Evolutionary conservation across 306 rosid species (phyloP), one percentile per base, ranked within the genome.

Genomic region (Aeschynomene evenia): DNA sequence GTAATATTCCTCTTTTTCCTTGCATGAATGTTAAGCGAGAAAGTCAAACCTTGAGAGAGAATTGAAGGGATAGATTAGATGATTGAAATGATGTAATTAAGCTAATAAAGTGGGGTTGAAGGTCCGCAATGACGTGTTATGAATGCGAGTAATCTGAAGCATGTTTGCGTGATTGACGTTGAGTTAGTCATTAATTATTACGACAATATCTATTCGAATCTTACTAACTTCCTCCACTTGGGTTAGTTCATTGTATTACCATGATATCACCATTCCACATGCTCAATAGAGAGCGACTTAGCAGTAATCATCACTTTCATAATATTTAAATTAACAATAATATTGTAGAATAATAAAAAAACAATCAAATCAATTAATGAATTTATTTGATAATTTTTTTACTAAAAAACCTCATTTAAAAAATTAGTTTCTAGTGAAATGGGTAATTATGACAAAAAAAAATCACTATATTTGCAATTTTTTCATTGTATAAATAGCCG

Each of bases 91-190:
- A 64, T 55, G 23, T 42, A 64, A 9, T 61, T 29, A 72, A 70
- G 66, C 10, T n/a, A n/a, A n/a, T n/a, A n/a, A n/a, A n/a, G n/a
- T n/a, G n/a, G 80, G 69, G 26, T 48, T 16, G 54, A 34, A 71
- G 72, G 84, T 69, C 80, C 77, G 74, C 84, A 39, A 19, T 76
- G 79, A 61, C 67, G 76, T 60, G 42, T 42, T 46, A 42, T 28
- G 58, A 49, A 24, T 49, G 77, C 53, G 63, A 12, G 56, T 57
- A 45, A 60, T 78, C 39, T 70, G 56, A 55, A 75, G 72, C 84
- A 75, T 79, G 77, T 83, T 49, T 71, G 81, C 86, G 81, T 83
- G 81, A 79, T 83, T 83, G 74, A 79, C 84, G 86, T 75, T 83
- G 69, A 55, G 59, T 67, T 71, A 61, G 68, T 49, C 79, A 14